Percentiles rank a stretch among this genome's conserved stretches.
Evolutionary conservation across 2,329 filamentous ascomycete genomes (phyloP).

Genomic region (Didymella segeticola): DNA sequence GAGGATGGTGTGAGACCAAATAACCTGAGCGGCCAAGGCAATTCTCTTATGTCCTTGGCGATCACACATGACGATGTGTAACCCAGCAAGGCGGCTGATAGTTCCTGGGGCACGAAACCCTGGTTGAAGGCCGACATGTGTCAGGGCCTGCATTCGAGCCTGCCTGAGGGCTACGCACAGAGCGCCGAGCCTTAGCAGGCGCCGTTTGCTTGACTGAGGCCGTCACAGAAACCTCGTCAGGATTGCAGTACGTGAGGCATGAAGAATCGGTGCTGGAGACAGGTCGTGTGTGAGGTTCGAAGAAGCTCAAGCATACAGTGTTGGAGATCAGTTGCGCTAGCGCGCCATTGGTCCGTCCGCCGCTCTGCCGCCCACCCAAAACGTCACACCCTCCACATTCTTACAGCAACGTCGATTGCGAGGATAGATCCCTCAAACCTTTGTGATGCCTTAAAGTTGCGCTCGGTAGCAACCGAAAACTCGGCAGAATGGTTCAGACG

Average conservation of each 20-base stretch:
- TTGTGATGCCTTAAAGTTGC: constrained; percentile 43
- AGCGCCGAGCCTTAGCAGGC: constrained; percentile 32
- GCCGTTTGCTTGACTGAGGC: constrained; percentile 37
- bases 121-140: constrained; percentile 49
- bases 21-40: constrained; percentile 35
- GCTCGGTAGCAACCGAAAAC: constrained; percentile 32
- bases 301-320: constrained; percentile 35
- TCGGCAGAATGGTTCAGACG: constrained; percentile 31
- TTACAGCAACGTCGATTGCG: constrained; percentile 31
- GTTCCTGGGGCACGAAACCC: constrained; percentile 50
- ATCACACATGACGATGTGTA: constrained; percentile 26
- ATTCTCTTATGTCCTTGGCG: constrained; percentile 48
- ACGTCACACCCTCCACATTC: constrained; percentile 20
- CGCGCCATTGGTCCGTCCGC: constrained; percentile 16
- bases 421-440: constrained; percentile 40
- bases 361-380: constrained; percentile 23
- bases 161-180: constrained; percentile 37
- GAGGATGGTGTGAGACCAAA: constrained; percentile 42
- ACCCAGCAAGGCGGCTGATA: constrained; percentile 38
- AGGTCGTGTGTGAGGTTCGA: constrained; percentile 41
- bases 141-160: constrained; percentile 42
- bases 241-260: constrained; percentile 41
- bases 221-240: constrained; percentile 32
- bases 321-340: constrained; percentile 32
- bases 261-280: constrained; percentile 43